A percentile compares a stretch with the other conserved stretches of the same genome.
These are phyloP conservation scores for Blastocystis sp. DNA, from an alignment of 352 stramenopile genomes.

Conservation along the genomic window DNA sequence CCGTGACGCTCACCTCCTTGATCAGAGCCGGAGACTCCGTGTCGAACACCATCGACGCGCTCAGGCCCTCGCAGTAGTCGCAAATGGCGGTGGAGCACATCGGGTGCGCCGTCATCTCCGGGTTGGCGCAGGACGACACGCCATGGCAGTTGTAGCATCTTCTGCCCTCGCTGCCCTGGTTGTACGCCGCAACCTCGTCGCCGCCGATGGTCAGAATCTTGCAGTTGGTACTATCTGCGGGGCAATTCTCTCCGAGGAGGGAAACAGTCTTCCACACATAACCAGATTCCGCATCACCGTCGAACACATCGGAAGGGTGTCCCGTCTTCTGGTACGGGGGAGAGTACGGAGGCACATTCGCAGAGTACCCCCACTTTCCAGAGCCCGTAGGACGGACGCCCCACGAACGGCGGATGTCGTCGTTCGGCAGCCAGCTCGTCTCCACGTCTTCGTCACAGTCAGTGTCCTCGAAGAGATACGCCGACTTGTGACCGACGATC, in stretches of 20 bases:
- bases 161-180: conserved; percentile 41
- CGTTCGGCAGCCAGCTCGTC: conserved; percentile 36
- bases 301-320: conserved; percentile 64
- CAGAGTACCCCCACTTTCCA: conserved; percentile 68
- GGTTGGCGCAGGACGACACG: conserved; percentile 17
- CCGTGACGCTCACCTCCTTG: neutral
- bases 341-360: conserved; percentile 66
- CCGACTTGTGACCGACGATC: conserved; percentile 32
- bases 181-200: conserved; percentile 48
- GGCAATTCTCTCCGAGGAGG: conserved; percentile 18
- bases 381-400: conserved; percentile 23
- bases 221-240: conserved; percentile 51
- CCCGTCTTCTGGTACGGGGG: conserved; percentile 64
- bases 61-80: conserved; percentile 59
- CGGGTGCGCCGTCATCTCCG: conserved; percentile 14
- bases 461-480: conserved; percentile 30
- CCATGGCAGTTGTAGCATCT: conserved; percentile 32
- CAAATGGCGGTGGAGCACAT: conserved; percentile 52
- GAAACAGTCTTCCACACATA: conserved; percentile 65
- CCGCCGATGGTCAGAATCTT: conserved; percentile 42
- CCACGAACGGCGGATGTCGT: conserved; percentile 53
- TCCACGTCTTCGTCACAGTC: neutral
- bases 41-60: conserved; percentile 43
- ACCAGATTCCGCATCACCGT: conserved; percentile 25
- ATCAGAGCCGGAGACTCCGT: conserved; percentile 9